Evolutionary conservation across 208 protist genomes (phyloP).

Genomic region (Leishmania turanica): DNA sequence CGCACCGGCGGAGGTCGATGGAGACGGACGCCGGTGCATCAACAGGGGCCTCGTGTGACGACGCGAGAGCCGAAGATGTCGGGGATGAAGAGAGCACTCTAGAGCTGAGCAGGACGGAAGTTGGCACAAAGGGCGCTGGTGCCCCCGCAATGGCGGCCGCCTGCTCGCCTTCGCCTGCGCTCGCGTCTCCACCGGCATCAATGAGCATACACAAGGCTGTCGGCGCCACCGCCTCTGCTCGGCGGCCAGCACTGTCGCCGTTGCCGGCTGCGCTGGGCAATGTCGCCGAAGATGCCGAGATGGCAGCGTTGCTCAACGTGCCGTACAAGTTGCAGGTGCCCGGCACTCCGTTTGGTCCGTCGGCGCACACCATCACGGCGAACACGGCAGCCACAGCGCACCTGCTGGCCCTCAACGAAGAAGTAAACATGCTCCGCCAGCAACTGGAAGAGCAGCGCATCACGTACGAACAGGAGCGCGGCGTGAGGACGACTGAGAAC

Average conservation of each 20-base stretch:
- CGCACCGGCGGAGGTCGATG: background rate
- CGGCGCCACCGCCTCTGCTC: background rate
- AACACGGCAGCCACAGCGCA: constrained; percentile 25
- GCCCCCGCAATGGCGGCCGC: background rate
- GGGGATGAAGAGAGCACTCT: background rate
- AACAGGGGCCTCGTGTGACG: background rate
- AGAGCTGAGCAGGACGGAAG: background rate
- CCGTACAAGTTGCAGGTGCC: constrained; percentile 31
- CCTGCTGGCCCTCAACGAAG: constrained; percentile 48
- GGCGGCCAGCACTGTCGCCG: background rate
- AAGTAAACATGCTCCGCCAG: constrained; percentile 59
- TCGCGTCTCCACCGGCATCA: background rate
- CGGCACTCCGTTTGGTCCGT: background rate
- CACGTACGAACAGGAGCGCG: constrained; percentile 68
- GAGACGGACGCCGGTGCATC: background rate
- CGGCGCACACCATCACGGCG: constrained; percentile 13
- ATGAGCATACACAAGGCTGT: constrained; percentile 13
- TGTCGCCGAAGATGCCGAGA: constrained; percentile 22
- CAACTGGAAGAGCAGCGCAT: constrained; percentile 66
- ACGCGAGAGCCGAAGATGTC: background rate
- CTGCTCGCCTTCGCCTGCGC: background rate
- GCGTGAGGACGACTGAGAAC: constrained; percentile 33
- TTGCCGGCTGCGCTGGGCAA: background rate
- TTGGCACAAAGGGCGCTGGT: background rate
- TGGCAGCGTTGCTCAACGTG: constrained; percentile 14